Evolutionary conservation across 176 grass and related monocot genomes (phyloP).

Genomic region (Oryza glumipatula): DNA sequence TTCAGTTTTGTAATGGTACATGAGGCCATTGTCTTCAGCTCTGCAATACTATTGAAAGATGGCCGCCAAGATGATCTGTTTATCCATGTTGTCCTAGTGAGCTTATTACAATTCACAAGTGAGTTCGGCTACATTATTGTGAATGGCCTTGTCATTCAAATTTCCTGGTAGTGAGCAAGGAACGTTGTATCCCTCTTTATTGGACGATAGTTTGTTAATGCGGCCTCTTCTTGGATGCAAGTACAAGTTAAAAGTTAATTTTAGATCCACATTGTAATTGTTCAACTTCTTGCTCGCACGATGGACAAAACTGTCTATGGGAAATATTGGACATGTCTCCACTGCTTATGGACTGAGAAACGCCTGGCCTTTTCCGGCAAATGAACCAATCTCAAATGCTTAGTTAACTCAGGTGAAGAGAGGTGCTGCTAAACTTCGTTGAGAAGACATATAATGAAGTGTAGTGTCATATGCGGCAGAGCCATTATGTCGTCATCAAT

Average conservation of each 20-base stretch:
- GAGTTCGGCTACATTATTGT: slow-evolving; percentile 27
- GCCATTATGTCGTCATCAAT: not conserved
- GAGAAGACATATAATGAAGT: too few species aligned
- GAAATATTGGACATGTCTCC: not conserved
- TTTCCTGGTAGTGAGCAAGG: slow-evolving; percentile 20
- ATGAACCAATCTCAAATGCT: not conserved
- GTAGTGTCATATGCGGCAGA: not conserved
- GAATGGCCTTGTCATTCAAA: slow-evolving; percentile 22
- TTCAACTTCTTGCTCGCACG: not conserved
- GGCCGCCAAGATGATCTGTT: slow-evolving; percentile 10
- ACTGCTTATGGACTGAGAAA: not conserved
- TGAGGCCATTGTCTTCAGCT: slow-evolving; percentile 13
- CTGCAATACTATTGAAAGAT: slow-evolving; percentile 10
- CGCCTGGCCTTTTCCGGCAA: not conserved
- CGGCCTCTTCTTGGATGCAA: not conserved
- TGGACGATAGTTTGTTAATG: not conserved
- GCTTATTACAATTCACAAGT: not conserved
- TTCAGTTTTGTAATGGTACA: slow-evolving; percentile 51
- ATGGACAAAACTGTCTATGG: not conserved
- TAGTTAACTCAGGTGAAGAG: too few species aligned
- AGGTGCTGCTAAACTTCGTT: not conserved
- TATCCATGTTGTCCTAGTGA: slow-evolving; percentile 2
- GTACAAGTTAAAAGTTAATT: not conserved
- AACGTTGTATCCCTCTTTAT: slow-evolving; percentile 17
- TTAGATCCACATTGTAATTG: not conserved